Evolutionary conservation across 805 yeast species (phyloP).

Genomic region (Candida chilensis): DNA sequence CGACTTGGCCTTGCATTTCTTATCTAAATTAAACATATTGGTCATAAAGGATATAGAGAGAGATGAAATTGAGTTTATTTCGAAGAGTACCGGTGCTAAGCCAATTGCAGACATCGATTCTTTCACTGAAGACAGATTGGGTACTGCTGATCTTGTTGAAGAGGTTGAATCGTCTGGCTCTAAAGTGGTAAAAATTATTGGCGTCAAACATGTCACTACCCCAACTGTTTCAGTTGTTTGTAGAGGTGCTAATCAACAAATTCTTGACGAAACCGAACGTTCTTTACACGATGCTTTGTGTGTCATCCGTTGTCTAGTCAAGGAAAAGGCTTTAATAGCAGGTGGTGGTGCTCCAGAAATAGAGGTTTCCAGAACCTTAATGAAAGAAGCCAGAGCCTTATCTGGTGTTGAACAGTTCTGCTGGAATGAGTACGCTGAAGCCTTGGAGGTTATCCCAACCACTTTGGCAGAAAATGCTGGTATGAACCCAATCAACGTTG

Average conservation of each 20-base stretch:
- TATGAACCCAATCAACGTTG: slow-evolving; percentile 81
- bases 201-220: slow-evolving; percentile 48
- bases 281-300: slow-evolving; percentile 96
- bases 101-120: slow-evolving; percentile 95
- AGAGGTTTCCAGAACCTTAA: slow-evolving; percentile 70
- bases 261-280: slow-evolving; percentile 94
- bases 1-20: slow-evolving; percentile 88
- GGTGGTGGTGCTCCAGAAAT: slow-evolving; percentile 99
- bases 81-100: slow-evolving; percentile 81
- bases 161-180: slow-evolving; percentile 87
- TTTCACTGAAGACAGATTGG: slow-evolving; percentile 88
- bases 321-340: slow-evolving; percentile 83
- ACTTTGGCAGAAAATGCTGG: slow-evolving; percentile 96
- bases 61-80: slow-evolving; percentile 89
- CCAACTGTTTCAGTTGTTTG: slow-evolving; percentile 85
- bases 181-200: slow-evolving; percentile 81
- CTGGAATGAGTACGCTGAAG: slow-evolving; percentile 86
- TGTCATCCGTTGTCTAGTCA: slow-evolving; percentile 82
- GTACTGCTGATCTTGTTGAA: slow-evolving; percentile 86
- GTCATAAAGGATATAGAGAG: slow-evolving; percentile 93
- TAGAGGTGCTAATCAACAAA: slow-evolving; percentile 89
- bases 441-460: slow-evolving; percentile 87
- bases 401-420: slow-evolving; percentile 87
- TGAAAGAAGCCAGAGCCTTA: slow-evolving; percentile 60
- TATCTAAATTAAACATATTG: slow-evolving; percentile 87